Percentiles rank a stretch among this genome's conserved stretches.
Conservation (phyloP, 768 basidiomycete species). For the Paxillus involutus region DNA sequence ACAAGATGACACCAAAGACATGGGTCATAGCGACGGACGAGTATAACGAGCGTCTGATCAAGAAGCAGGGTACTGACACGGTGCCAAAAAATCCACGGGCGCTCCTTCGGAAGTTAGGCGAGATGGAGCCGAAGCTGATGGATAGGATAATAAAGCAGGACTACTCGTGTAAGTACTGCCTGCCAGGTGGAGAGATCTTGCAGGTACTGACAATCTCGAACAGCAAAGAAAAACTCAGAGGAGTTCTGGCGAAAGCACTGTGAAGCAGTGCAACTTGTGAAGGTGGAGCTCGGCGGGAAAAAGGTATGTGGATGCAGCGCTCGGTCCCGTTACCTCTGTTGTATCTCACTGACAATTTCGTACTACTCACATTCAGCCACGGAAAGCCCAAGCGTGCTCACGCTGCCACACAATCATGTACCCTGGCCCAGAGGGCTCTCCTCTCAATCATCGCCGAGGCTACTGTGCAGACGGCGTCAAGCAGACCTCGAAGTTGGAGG, state of each 20-base stretch:
- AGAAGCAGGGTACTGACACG: not conserved
- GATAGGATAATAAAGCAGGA: constrained; percentile 1
- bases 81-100: constrained; percentile 13
- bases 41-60: constrained; percentile 9
- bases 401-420: constrained; percentile 13
- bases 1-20: constrained; percentile 14
- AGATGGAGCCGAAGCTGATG: constrained; percentile 6
- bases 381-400: constrained; percentile 1
- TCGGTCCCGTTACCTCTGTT: too few species aligned
- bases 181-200: not conserved
- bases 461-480: constrained; percentile 1
- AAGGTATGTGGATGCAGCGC: not conserved
- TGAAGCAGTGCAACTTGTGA: not conserved
- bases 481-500: too few species aligned
- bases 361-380: not conserved
- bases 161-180: constrained; percentile 7
- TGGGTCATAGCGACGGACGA: constrained; percentile 11
- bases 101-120: constrained; percentile 8
- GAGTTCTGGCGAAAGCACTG: constrained; percentile 13
- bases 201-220: not conserved
- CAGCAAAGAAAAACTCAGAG: not conserved
- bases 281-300: not conserved
- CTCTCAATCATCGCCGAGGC: constrained; percentile 6
- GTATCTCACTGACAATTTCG: too few species aligned
- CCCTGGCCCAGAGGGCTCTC: constrained; percentile 4